Evolutionary conservation across 140 eudicot genomes (phyloP), one percentile per base, ranked within the genome.

Genomic region (Bidens hawaiensis): DNA sequence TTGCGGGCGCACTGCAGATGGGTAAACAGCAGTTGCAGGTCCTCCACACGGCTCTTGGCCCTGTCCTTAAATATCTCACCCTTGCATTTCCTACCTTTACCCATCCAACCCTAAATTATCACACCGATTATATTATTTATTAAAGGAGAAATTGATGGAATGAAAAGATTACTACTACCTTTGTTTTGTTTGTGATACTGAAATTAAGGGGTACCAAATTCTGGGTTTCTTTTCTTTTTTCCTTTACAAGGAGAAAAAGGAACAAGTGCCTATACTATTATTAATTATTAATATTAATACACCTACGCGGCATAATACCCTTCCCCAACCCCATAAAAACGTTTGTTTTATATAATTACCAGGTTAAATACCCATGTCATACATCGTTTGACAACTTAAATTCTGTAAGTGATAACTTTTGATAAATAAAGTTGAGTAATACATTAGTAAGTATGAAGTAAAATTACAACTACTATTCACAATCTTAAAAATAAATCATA

Each of bases 31-130:
- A 77, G 87, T 48, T 88, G 96, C 18, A 88, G 85, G 76, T 88
- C 96, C 78, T 85, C 94, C 47, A 85, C 87, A 1, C 90, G 82
- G 57, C 83, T 88, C 82, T 88, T 88, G 16, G 90, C 94, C 69
- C 85, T 75, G 46, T 84, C 96, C 70, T 88, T 88, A 74, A 88
- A 84, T 65, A 84, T 71, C 79, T 75, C 82, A 24, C 65, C 45
- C 70, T 81, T 81, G 74, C 83, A 76, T 81, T 88, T 85, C 28
- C 80, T 65, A 50, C 81, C 87, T 75, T 79, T 84, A 67, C 83
- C 82, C 99, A 85, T 85, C 73, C 59, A 19, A 38, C 45, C 45
- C 45, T 9, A 73, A 23, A 73, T 42, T 19, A 42, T 12, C 56
- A 64, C 16, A 54, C 53, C 26, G 46, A 48, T 70, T 24, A 51